Evolutionary conservation across 1,284 basidiomycete species (phyloP).

Genomic region (Cutaneotrichosporon sp.): DNA sequence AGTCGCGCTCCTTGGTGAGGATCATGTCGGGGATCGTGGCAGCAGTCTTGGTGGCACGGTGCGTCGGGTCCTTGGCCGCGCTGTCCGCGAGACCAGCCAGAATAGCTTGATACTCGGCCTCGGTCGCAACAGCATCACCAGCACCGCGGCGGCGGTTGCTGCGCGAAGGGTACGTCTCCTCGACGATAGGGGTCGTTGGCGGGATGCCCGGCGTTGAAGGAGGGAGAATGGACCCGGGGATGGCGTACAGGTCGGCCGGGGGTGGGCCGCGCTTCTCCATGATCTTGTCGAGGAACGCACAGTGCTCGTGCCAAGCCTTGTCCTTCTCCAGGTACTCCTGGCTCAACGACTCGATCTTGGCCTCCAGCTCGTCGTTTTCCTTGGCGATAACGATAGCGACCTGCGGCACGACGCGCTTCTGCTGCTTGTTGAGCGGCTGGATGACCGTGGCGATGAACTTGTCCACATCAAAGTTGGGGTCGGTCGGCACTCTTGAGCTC

Average conservation of each 20-base stretch:
- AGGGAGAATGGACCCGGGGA: conserved; percentile 35
- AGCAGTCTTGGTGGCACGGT: conserved; percentile 82
- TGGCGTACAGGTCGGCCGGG: conserved; percentile 39
- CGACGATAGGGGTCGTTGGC: conserved; percentile 32
- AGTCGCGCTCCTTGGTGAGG: conserved; percentile 63
- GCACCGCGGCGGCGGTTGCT: conserved; percentile 37
- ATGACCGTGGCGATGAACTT: conserved; percentile 24
- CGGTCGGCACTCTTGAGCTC: conserved; percentile 18
- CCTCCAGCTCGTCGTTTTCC: conserved; percentile 57
- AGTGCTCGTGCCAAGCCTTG: conserved; percentile 70
- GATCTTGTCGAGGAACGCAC: conserved; percentile 62
- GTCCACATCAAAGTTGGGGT: conserved; percentile 16
- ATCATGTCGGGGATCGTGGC: conserved; percentile 92
- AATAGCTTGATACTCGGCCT: conserved; percentile 96
- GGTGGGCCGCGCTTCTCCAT: conserved; percentile 49
- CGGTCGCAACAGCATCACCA: conserved; percentile 89
- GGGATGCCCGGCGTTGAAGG: conserved; percentile 35
- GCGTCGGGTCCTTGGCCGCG: conserved; percentile 86
- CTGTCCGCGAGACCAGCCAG: conserved; percentile 89
- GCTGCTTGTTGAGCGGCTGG: conserved; percentile 23
- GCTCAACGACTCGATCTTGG: conserved; percentile 63
- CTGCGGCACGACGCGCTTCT: conserved; percentile 4
- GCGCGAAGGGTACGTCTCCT: conserved; percentile 36
- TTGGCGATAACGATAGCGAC: conserved; percentile 24
- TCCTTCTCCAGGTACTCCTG: conserved; percentile 70